phyloP scores from a whole-genome alignment of 2,329 filamentous ascomycete genomes.

The Talaromyces sp. region DNA sequence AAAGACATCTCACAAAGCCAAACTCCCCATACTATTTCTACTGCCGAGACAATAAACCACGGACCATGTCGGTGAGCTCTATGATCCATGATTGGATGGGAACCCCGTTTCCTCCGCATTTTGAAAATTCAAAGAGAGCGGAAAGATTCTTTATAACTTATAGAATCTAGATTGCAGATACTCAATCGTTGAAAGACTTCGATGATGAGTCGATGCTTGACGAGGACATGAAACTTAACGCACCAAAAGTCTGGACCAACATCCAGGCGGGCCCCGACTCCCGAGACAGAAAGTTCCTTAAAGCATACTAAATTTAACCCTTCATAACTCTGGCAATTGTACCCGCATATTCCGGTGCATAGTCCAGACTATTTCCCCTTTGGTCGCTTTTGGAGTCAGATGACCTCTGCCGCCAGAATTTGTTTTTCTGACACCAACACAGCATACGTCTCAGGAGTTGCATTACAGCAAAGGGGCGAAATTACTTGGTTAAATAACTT shows the following conservation, averaged over 20 bases:
- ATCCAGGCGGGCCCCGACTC: not conserved
- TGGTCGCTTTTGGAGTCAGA: not conserved
- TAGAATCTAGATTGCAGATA: not conserved
- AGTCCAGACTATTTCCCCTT: not conserved
- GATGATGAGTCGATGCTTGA: not conserved
- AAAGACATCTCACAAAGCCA: not conserved
- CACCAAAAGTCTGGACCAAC: not conserved
- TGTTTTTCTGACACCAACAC: not conserved
- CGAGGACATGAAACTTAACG: not conserved
- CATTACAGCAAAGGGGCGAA: not conserved
- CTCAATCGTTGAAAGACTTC: not conserved
- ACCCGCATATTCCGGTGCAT: not conserved
- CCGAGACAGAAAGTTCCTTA: not conserved
- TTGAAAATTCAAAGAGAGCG: not conserved
- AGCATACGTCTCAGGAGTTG: not conserved
- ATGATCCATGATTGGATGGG: not conserved
- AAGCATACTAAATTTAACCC: slow-evolving; percentile 1
- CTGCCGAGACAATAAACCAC: slow-evolving; percentile 2
- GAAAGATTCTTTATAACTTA: not conserved
- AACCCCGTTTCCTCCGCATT: not conserved
- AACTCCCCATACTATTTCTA: not conserved
- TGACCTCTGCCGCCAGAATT: slow-evolving; percentile 1
- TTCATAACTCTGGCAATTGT: not conserved
- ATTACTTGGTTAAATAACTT: not conserved
- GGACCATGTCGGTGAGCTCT: not conserved